These are phyloP conservation scores for Sphagnum magellanicum DNA, from an alignment of 228 moss, liverwort and hornwort genomes.

Conservation along the genomic window DNA sequence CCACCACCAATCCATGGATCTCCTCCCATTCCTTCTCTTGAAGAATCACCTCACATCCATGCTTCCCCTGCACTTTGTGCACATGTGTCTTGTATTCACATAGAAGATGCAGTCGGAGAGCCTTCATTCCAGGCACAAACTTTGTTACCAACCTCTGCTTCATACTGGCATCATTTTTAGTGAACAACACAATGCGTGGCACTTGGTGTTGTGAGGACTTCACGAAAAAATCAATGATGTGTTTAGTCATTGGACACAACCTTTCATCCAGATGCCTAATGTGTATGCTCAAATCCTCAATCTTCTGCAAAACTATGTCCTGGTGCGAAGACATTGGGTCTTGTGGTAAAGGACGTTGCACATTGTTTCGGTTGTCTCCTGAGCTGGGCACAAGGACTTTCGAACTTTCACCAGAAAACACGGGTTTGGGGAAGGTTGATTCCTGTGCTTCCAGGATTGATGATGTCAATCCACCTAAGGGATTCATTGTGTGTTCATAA, in stretches of 20 bases:
- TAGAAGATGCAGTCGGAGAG: background rate
- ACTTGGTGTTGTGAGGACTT: background rate
- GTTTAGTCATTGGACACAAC: background rate
- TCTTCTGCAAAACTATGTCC: background rate
- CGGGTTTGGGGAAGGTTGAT: too few relatives aligned
- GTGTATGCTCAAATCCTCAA: background rate
- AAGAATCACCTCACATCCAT: background rate
- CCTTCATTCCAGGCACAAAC: background rate
- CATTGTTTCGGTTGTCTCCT: too few relatives aligned
- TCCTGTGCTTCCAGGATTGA: background rate
- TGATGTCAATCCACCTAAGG: background rate
- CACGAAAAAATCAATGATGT: background rate
- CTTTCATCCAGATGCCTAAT: background rate
- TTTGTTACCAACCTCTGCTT: background rate
- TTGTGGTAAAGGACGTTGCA: too few relatives aligned
- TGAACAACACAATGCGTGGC: background rate
- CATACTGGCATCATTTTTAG: background rate
- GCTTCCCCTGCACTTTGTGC: background rate
- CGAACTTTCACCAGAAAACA: too few relatives aligned
- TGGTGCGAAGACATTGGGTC: too few relatives aligned
- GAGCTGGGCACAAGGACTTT: too few relatives aligned
- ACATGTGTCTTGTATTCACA: background rate
- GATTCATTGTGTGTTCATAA: background rate
- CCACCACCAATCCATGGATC: background rate
- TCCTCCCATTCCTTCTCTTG: background rate